These are phyloP conservation scores for Euryodendron excelsum DNA, from an alignment of 148 eudicot genomes.

Conservation along the genomic window DNA sequence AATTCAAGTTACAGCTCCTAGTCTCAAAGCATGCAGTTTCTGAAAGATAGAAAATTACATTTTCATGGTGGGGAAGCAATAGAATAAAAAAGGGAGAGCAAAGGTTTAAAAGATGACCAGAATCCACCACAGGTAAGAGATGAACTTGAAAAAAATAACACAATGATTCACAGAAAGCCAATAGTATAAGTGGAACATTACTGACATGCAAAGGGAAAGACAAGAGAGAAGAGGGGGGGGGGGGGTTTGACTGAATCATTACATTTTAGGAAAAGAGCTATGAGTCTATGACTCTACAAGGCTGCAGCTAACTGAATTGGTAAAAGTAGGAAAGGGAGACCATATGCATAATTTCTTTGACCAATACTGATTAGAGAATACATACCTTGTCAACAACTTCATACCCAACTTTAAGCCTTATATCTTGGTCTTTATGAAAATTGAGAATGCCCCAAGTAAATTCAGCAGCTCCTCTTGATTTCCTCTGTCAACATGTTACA, in stretches of 20 bases:
- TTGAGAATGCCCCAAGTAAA: constrained; percentile 61
- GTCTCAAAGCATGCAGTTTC: neutral
- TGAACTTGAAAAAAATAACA: neutral
- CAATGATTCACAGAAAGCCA: neutral
- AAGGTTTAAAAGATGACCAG: neutral
- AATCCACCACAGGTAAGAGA: neutral
- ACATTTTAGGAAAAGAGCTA: neutral
- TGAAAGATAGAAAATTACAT: neutral
- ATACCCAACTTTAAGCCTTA: constrained; percentile 84
- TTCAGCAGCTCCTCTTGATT: constrained; percentile 64
- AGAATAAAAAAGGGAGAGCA: neutral
- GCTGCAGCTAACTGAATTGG: neutral
- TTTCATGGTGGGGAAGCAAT: neutral
- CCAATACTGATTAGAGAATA: neutral
- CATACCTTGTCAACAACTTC: constrained; percentile 71
- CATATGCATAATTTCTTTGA: neutral
- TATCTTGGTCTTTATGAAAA: constrained; percentile 80
- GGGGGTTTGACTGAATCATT: too few species aligned
- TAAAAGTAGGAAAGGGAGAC: neutral
- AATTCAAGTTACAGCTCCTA: neutral
- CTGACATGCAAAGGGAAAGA: neutral
- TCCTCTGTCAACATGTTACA: constrained; percentile 40
- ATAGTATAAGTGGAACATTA: neutral
- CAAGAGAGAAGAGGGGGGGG: too few species aligned
- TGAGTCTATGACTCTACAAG: too few species aligned